Evolutionary conservation across 2,329 filamentous ascomycete species (phyloP), one percentile per base, ranked within the genome.

Genomic region (Lachnellula hyalina): DNA sequence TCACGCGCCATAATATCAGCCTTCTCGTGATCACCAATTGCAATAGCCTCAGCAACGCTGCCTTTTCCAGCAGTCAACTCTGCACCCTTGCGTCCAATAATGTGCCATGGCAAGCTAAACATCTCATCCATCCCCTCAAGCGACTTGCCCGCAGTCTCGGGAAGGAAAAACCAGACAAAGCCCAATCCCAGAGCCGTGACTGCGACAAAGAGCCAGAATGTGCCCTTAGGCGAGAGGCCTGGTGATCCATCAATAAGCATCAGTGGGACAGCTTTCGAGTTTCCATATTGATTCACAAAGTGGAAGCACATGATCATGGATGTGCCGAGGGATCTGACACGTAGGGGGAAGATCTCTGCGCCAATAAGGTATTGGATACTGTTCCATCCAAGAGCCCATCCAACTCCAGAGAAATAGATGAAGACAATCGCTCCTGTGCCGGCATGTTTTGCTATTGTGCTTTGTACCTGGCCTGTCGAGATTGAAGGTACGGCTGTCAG

Each of bases 231-330:
- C n/a, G 51, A 42, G 35, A 59, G 58, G 7, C 68, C 57, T 52
- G 62, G 67, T 34, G 65, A 41, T n/a, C 38, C 38, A 7, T 25
- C n/a, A 15, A 91, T 75, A 45, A 92, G 79, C 86, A 91, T 89
- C 60, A 83, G 81, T 1, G 87, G 88, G 0, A 90, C 84, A 0
- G 88, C 86, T 42, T 87, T 84, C 1, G 83, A 79, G 73, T 89
- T 91, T 23, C 87, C 88, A 67, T 89, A 91, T 70, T 90, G 86
- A 70, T 89, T 89, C 56, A 81, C 84, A 66, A 91, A 91, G 70
- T 92, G 66, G 35, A 61, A 63, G 45, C 61, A 62, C 21, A 63
- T 65, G 4, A 64, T 63, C 17, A 65, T 60, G 41, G 55, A 57
- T 32, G 64, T 56, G 38, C 62, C 62, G 15, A 67, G 53, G 8